Conservation (phyloP, 768 basidiomycete species). For the Chiua virens region DNA sequence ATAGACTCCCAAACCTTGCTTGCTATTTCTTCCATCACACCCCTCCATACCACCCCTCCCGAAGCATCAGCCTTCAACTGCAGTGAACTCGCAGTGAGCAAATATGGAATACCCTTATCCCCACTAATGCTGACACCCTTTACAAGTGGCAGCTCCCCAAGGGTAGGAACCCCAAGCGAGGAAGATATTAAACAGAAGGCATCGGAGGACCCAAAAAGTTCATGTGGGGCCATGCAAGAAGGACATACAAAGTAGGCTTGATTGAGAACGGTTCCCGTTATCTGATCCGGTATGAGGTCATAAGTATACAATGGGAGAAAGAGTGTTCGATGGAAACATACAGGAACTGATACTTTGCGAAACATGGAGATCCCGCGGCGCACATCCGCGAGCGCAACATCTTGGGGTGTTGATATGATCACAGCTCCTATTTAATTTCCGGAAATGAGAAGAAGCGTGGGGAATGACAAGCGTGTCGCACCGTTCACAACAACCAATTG, state of each 20-base stretch:
- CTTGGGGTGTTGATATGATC: constrained; percentile 94
- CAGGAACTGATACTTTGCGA: constrained; percentile 83
- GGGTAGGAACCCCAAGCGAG: constrained; percentile 57
- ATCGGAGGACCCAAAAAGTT: constrained; percentile 70
- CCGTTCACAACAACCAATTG: constrained; percentile 86
- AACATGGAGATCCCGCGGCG: constrained; percentile 94
- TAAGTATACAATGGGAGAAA: not conserved
- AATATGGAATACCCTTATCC: constrained; percentile 65
- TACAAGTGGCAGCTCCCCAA: constrained; percentile 83
- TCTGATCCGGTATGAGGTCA: constrained; percentile 43
- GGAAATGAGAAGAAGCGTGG: not conserved
- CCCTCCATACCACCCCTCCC: constrained; percentile 33
- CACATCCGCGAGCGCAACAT: constrained; percentile 89
- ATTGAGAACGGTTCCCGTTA: constrained; percentile 85
- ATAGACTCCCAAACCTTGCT: constrained; percentile 31
- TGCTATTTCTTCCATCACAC: constrained; percentile 31
- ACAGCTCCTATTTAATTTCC: constrained; percentile 65
- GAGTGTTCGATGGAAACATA: constrained; percentile 36
- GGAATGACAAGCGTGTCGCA: constrained; percentile 33
- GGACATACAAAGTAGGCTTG: constrained; percentile 83
- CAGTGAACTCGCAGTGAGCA: constrained; percentile 22
- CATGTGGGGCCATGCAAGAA: constrained; percentile 60
- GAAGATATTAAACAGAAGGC: constrained; percentile 60
- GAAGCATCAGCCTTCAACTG: constrained; percentile 20
- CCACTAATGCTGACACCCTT: constrained; percentile 69